Percentiles rank a stretch among this genome's conserved stretches.
Conservation (phyloP, 140 eudicot genomes). For the Stevia rebaudiana region DNA sequence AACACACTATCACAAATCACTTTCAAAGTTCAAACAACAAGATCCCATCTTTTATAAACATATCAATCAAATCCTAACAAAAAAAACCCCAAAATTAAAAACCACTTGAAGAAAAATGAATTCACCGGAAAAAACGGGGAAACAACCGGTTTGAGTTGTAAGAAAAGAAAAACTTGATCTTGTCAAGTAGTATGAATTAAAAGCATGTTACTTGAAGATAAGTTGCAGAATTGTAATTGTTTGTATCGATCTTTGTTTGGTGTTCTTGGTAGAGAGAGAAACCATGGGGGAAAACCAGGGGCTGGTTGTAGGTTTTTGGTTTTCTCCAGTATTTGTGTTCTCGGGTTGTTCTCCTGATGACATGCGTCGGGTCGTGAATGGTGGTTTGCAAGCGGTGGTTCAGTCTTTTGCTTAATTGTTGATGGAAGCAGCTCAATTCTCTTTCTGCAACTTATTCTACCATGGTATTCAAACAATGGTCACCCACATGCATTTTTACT, state of each 20-base stretch:
- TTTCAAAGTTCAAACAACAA: conserved; percentile 16
- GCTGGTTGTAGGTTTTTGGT: conserved; percentile 28
- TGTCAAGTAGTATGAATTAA: not conserved
- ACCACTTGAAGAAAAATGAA: not conserved
- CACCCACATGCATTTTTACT: no score
- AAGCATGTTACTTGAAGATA: conserved; percentile 10
- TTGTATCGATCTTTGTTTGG: conserved; percentile 21
- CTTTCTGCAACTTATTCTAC: conserved; percentile 32
- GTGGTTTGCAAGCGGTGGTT: conserved; percentile 38
- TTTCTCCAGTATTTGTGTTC: not conserved
- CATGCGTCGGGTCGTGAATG: conserved; percentile 34
- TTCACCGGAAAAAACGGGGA: conserved; percentile 5
- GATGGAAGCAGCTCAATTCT: conserved; percentile 47
- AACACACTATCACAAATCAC: not conserved
- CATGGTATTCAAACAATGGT: no score
- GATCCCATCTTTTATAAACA: not conserved
- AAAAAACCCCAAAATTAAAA: not conserved
- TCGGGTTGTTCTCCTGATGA: conserved; percentile 19
- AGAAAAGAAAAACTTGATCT: not conserved
- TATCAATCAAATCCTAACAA: not conserved
- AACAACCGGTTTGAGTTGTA: no score
- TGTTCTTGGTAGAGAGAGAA: not conserved
- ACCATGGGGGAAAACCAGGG: conserved; percentile 20
- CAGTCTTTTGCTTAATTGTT: conserved; percentile 25
- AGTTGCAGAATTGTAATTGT: conserved; percentile 8